Conservation (phyloP, 441 rosid species). For the Aquilaria agallochum region DNA sequence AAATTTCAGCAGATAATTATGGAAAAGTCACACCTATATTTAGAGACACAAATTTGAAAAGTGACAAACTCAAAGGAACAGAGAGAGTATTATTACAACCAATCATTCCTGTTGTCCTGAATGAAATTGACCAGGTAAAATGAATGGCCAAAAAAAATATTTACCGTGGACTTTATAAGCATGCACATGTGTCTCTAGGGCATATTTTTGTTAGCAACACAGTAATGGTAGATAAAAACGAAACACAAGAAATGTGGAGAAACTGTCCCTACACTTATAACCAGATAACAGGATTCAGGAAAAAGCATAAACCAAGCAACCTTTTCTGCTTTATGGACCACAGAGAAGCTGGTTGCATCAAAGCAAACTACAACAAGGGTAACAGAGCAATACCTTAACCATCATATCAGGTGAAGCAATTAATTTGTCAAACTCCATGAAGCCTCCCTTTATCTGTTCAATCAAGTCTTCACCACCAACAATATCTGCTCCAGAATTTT, state of each 20-base stretch:
- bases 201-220: background rate
- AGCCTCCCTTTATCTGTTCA: conserved; percentile 88
- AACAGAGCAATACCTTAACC: conserved; percentile 76
- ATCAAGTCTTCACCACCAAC: conserved; percentile 97
- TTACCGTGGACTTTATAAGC: too few relatives aligned
- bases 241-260: background rate
- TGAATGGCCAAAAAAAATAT: too few relatives aligned
- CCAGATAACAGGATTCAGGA: conserved; percentile 2
- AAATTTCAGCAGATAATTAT: background rate
- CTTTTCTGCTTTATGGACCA: background rate
- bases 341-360: too few relatives aligned
- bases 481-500: conserved; percentile 96
- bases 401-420: conserved; percentile 99
- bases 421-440: conserved; percentile 97
- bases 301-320: background rate
- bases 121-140: too few relatives aligned
- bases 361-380: conserved; percentile 6
- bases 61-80: too few relatives aligned
- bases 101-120: too few relatives aligned
- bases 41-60: too few relatives aligned
- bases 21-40: too few relatives aligned
- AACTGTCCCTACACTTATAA: background rate
- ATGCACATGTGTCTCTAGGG: too few relatives aligned
- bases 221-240: background rate
- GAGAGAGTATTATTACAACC: too few relatives aligned